Evolutionary conservation across 2,329 filamentous ascomycete species (phyloP).

Genomic region (Alternaria ethzedia): DNA sequence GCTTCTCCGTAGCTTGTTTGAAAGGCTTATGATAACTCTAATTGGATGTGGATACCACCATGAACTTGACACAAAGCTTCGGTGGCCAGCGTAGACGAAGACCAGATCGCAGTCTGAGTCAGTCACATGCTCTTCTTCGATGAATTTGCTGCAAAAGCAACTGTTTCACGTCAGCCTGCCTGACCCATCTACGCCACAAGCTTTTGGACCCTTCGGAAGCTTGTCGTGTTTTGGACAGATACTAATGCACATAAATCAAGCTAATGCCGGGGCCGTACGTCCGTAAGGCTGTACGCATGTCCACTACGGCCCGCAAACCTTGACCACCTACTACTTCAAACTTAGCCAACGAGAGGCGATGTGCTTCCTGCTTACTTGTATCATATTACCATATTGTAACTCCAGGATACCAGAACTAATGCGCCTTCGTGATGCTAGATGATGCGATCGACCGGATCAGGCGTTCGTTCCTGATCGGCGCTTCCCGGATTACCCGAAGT

Average conservation of each 20-base stretch:
- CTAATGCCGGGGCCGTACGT: not conserved
- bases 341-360: not conserved
- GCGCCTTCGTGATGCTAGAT: not conserved
- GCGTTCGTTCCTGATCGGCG: not conserved
- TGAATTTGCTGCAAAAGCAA: not conserved
- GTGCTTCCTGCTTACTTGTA: not conserved
- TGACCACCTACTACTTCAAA: not conserved
- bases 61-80: not conserved
- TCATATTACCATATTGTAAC: not conserved
- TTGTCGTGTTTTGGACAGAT: not conserved
- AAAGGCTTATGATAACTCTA: not conserved
- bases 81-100: accelerated
- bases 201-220: not conserved
- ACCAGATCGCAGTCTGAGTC: not conserved
- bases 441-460: not conserved
- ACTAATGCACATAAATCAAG: not conserved
- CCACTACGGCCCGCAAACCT: not conserved
- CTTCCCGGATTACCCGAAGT: not conserved
- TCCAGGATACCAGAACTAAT: not conserved
- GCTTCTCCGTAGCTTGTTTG: not conserved
- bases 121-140: not conserved
- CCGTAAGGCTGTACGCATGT: not conserved
- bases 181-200: not conserved
- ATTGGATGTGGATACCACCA: not conserved
- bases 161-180: not conserved